Evolutionary conservation across 164 flowering plant species (phyloP), one percentile per base, ranked within the genome.

Genomic region (Vitis amurensis): DNA sequence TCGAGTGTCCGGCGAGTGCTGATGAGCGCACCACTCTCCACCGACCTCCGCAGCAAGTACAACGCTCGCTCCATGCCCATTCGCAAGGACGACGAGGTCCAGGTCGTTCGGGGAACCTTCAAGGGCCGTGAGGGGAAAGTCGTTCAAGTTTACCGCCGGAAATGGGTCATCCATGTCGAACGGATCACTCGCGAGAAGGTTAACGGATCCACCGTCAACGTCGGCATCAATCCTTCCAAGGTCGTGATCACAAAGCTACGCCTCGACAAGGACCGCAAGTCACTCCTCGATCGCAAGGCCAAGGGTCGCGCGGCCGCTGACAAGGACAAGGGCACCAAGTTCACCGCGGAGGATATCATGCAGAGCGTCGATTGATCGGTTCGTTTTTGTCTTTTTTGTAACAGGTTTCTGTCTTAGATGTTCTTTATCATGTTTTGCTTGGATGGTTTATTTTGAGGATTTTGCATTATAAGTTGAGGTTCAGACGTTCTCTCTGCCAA

Each of bases 71-170:
- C 93, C 2, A 84, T 91, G 81, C 93, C 93, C 19, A 83, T 91
- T 11, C 89, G 97, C 70, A 91, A 89, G 76, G 97, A 91, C 76
- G 97, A 91, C 76, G 97, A 91, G 80, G 97, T 91, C 1, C 89
- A 85, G 78, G 89, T 91, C 1, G 91, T 86, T 11, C 81, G 93
- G 2, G 97, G 97, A 0, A 85, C 97, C 62, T 91, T 51, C 87
- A 91, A 91, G 77, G 97, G 93, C 3, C 84, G 92, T 0, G 97
- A 91, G 63, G 93, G 93, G 2, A 91, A 91, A 74, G 89, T 91
- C 4, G 88, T 91, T 9, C 93, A 89, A 75, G 97, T 91, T 1
- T 91, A 91, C 80, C 82, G 93, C 11, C 79, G 87, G 66, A 91
- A 91, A 72, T 91, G 93, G 93, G 89, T 89, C 15, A 89, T 91